Evolutionary conservation across 2,329 filamentous ascomycete genomes (phyloP), one percentile per base, ranked within the genome.

Genomic region (Colletotrichum musicola): DNA sequence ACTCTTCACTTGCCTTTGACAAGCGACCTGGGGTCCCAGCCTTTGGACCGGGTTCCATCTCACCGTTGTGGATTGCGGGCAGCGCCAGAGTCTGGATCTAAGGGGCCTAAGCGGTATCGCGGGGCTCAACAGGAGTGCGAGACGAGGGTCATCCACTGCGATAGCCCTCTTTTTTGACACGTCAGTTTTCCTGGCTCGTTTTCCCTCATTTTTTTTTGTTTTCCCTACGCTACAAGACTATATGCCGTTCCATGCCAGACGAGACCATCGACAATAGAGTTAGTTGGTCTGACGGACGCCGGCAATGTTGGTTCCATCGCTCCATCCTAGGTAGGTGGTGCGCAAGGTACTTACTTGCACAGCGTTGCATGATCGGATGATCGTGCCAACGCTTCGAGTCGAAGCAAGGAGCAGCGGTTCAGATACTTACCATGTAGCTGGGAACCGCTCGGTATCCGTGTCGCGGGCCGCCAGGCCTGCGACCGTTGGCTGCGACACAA

Each of bases 321-420:
- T 44, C 47, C 51, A 50, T 40, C 14, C 42, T 30, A 42, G 22
- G 22, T 49, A 47, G 18, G 22, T 16, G 38, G 13, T 35, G 30
- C 27, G 13, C 10, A 46, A 46, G 49, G 35, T 14, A 35, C 13
- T 53, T 54, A 14, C 42, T 42, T 47, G 10, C 35, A 62, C 61
- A 68, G 61, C 65, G 61, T 68, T 54, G 63, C 63, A 68, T 69
- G 46, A 69, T 58, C 63, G 51, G 67, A 62, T 61, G 63, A 69
- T 69, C 44, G 56, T 35, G 51, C 50, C 57, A 51, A 62, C 57
- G 59, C 13, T 16, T 57, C 13, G 38, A 57, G 58, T 54, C 20
- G 50, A 62, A 50, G 63, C 51, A 53, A 62, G 57, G 57, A 42
- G 40, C 18, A 38, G 38, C 46, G 49, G 42, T 57, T 61, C 63